Percentiles rank a stretch among this genome's conserved stretches.
Evolutionary conservation across 1,139 yeast genomes (phyloP).

Genomic region (Geotrichum candidum): DNA sequence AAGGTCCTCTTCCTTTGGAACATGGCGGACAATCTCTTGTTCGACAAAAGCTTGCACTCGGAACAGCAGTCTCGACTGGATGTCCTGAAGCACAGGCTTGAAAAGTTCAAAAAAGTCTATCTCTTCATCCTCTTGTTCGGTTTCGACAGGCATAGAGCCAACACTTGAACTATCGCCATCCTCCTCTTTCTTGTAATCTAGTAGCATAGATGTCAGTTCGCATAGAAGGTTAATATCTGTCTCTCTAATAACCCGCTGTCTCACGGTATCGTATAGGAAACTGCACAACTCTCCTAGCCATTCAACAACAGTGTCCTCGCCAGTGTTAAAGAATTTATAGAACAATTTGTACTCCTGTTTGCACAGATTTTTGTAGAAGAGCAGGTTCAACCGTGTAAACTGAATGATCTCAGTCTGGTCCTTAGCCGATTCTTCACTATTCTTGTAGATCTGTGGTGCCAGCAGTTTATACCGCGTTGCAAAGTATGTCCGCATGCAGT

Average conservation of each 20-base stretch:
- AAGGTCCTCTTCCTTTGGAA: slow-evolving; percentile 62
- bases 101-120: slow-evolving; percentile 55
- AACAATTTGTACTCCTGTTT: slow-evolving; percentile 59
- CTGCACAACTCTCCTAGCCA: slow-evolving; percentile 65
- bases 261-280: slow-evolving; percentile 65
- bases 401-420: slow-evolving; percentile 28
- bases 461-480: slow-evolving; percentile 48
- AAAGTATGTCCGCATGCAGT: slow-evolving; percentile 60
- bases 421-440: slow-evolving; percentile 25
- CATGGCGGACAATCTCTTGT: slow-evolving; percentile 57
- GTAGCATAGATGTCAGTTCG: slow-evolving; percentile 66
- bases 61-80: slow-evolving; percentile 74
- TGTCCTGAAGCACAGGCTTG: slow-evolving; percentile 66
- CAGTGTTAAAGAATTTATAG: slow-evolving; percentile 44
- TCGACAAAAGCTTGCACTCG: slow-evolving; percentile 70
- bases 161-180: slow-evolving; percentile 27
- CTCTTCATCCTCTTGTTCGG: slow-evolving; percentile 20
- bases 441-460: slow-evolving; percentile 38
- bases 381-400: slow-evolving; percentile 26
- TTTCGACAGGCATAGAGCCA: slow-evolving; percentile 1
- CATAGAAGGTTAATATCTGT: slow-evolving; percentile 60
- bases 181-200: slow-evolving; percentile 59
- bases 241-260: slow-evolving; percentile 65
- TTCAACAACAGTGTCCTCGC: slow-evolving; percentile 37
- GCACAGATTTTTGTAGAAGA: slow-evolving; percentile 48